Evolutionary conservation across 2,329 filamentous ascomycete genomes (phyloP).

Genomic region (Coniochaeta sp.): DNA sequence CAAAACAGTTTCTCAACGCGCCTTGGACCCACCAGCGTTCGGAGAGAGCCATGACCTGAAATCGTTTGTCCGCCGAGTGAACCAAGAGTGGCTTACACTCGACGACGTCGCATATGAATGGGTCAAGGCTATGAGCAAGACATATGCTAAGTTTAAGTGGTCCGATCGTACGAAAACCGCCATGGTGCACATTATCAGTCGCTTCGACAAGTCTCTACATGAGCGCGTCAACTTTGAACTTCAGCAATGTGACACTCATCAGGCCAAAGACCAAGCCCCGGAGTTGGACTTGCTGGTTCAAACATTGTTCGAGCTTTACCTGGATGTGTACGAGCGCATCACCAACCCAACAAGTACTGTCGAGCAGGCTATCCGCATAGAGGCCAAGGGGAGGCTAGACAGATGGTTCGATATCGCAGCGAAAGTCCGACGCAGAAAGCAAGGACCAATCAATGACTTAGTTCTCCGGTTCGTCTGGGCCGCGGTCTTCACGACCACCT

Average conservation of each 20-base stretch:
- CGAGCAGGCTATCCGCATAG: slow-evolving; percentile 37
- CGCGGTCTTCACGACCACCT: slow-evolving; percentile 43
- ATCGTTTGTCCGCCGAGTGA: slow-evolving; percentile 41
- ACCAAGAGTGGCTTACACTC: slow-evolving; percentile 43
- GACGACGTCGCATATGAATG: slow-evolving; percentile 55
- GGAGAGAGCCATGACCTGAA: slow-evolving; percentile 45
- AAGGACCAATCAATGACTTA: slow-evolving; percentile 26
- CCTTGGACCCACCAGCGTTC: slow-evolving; percentile 38
- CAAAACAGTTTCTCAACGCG: slow-evolving; percentile 46
- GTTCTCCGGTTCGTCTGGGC: slow-evolving; percentile 52
- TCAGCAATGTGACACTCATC: slow-evolving; percentile 7
- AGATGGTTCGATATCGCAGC: slow-evolving; percentile 46
- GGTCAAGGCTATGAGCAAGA: slow-evolving; percentile 39
- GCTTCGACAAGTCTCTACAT: slow-evolving; percentile 45
- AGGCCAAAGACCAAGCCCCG: slow-evolving; percentile 9
- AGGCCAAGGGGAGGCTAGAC: slow-evolving; percentile 41
- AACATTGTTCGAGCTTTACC: slow-evolving; percentile 55
- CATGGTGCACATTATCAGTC: slow-evolving; percentile 49
- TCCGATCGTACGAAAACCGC: slow-evolving; percentile 48
- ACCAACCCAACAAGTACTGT: slow-evolving; percentile 49
- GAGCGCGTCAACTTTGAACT: slow-evolving; percentile 34
- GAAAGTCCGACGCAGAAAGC: slow-evolving; percentile 25
- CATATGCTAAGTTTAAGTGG: slow-evolving; percentile 50
- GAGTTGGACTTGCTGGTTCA: slow-evolving; percentile 39
- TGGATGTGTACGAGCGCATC: slow-evolving; percentile 53